Base-by-base conservation (phyloP, 1,284 basidiomycete species). In the Ceratobasidium theobromae region DNA sequence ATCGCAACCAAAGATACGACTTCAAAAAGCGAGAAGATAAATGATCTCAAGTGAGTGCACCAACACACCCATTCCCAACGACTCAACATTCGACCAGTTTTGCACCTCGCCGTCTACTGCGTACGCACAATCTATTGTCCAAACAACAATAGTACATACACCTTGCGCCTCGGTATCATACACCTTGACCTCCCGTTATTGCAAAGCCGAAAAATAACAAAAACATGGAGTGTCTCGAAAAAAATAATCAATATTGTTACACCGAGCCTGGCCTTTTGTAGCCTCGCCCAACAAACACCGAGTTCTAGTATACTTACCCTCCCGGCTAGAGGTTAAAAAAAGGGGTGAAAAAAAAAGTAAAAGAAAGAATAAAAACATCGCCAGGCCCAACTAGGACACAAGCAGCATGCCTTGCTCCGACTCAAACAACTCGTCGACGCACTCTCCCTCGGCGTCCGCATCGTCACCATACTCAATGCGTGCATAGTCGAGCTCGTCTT, bases 121-220 rank as follows among this genome's bases (percentile, higher is more conserved):
- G 55, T 45, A 45, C 23, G 48, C 52, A 62, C 58, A 52, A 18
- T 51, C 46, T 51, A 62, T 62, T 62, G 58, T 62, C 32, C 43
- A 46, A 52, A n/a, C 28, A 62, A 57, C 28, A 48, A 41, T 33
- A 48, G 58, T 51, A 52, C 58, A 49, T 62, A 62, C 58, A 62
- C 58, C 28, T 28, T 41, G 33, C 53, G 14, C 40, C 32, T 11
- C 45, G 46, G 16, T 49, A 49, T 62, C 48, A 33, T 49, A 48
- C 43, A 49, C 43, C 30, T 33, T 12, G 27, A 43, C 45, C 45
- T 48, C 12, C 18, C 28, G 21, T 28, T 28, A 27, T 4, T 25
- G 21, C 30, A 35, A 53, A 1, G n/a, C 21, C 33, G 27, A 46
- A 43, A 27, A 28, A 45, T 45, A 18, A 40, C 30, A 38, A 38